A percentile compares a stretch with the other conserved stretches of the same genome.
These are phyloP conservation scores for Globisporangium ultimum DNA, from an alignment of 352 stramenopile species.

Conservation along the genomic window DNA sequence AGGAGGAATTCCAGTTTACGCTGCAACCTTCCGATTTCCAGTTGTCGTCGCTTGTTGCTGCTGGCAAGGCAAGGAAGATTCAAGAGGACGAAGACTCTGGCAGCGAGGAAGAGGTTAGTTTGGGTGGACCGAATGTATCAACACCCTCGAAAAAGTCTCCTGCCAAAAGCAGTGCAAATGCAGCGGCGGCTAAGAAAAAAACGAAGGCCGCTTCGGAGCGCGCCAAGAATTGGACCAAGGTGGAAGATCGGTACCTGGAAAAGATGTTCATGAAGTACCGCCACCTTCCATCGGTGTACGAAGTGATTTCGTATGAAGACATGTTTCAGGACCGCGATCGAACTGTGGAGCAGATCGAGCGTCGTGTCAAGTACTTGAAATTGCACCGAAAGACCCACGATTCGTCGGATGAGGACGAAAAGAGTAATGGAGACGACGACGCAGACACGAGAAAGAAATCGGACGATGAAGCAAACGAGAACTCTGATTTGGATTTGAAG, in stretches of 20 bases:
- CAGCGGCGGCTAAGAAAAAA: constrained; percentile 14
- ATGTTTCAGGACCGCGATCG: constrained; percentile 88
- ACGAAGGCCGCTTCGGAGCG: constrained; percentile 40
- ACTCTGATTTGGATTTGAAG: constrained; percentile 15
- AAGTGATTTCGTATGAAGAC: constrained; percentile 88
- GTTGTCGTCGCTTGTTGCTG: constrained; percentile 35
- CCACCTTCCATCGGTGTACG: constrained; percentile 80
- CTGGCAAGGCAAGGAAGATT: constrained; percentile 3
- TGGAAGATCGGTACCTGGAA: constrained; percentile 77
- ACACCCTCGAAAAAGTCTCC: background rate
- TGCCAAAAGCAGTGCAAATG: constrained; percentile 7
- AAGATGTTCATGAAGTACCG: constrained; percentile 79
- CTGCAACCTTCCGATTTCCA: constrained; percentile 60
- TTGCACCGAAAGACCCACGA: constrained; percentile 72
- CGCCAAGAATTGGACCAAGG: constrained; percentile 79
- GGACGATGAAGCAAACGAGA: constrained; percentile 8
- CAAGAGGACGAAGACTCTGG: constrained; percentile 4
- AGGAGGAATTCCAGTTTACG: constrained; percentile 80
- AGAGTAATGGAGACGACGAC: constrained; percentile 9
- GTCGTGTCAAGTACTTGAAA: constrained; percentile 79
- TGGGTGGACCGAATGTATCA: background rate
- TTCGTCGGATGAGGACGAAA: constrained; percentile 50
- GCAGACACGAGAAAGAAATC: constrained; percentile 6
- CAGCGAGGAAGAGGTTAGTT: background rate
- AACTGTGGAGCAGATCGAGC: constrained; percentile 81